These are phyloP conservation scores for Chrysoporthe deuterocubensis DNA, from an alignment of 2,329 filamentous ascomycete genomes.

Conservation along the genomic window DNA sequence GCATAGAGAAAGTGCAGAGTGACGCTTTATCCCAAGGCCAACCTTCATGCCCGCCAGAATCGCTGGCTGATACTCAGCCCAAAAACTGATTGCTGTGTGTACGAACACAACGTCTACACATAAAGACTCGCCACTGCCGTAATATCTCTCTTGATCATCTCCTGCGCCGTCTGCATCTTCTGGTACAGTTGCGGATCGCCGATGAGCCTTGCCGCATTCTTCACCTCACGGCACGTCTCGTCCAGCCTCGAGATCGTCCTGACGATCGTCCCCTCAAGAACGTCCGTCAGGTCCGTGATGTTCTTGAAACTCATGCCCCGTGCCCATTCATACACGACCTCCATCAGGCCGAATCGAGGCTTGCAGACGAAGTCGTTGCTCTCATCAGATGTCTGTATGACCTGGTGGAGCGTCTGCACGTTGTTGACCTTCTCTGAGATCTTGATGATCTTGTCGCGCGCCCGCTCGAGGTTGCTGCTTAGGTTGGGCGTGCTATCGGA, in stretches of 20 bases:
- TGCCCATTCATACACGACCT: constrained; percentile 99
- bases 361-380: constrained; percentile 88
- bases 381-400: constrained; percentile 87
- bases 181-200: constrained; percentile 90
- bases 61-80: neutral
- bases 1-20: neutral
- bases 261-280: constrained; percentile 96
- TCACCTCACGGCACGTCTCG: constrained; percentile 95
- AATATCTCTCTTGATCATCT: constrained; percentile 96
- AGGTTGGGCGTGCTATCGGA: constrained; percentile 81
- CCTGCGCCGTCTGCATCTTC: constrained; percentile 97
- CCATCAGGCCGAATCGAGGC: constrained; percentile 89
- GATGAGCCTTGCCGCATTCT: constrained; percentile 93
- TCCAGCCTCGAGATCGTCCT: constrained; percentile 91
- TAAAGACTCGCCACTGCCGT: constrained; percentile 88
- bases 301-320: constrained; percentile 98
- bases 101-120: constrained; percentile 60
- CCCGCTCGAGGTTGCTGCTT: constrained; percentile 79
- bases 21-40: neutral
- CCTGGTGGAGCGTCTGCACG: constrained; percentile 87
- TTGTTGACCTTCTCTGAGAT: constrained; percentile 93
- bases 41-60: neutral
- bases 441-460: constrained; percentile 81
- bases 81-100: neutral
- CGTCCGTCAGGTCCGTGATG: constrained; percentile 93